Evolutionary conservation across 2,329 filamentous ascomycete genomes (phyloP).

Genomic region (Ophiocordyceps sinensis): DNA sequence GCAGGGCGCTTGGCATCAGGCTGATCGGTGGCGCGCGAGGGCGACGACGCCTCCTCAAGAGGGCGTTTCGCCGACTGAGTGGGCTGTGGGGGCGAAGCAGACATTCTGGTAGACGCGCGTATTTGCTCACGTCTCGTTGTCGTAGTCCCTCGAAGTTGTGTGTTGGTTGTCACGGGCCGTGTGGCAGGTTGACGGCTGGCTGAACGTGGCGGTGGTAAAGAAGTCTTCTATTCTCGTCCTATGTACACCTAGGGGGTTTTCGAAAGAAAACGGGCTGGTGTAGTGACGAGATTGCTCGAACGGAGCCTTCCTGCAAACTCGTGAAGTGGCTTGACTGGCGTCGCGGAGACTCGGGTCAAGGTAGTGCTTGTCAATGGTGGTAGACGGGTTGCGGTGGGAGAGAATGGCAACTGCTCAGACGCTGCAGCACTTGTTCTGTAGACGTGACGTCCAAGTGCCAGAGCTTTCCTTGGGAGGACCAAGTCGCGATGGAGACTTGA

Average conservation of each 20-base stretch:
- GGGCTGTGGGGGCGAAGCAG: conserved; percentile 50
- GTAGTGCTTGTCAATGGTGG: conserved; percentile 7
- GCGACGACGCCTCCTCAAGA: conserved; percentile 91
- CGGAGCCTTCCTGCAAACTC: conserved; percentile 26
- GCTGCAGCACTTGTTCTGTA: conserved; percentile 15
- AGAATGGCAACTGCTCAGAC: conserved; percentile 9
- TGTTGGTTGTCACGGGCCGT: background rate
- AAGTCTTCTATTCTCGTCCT: conserved; percentile 31
- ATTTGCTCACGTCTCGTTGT: background rate
- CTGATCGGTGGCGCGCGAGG: conserved; percentile 79
- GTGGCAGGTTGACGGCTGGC: background rate
- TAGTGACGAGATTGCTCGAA: conserved; percentile 33
- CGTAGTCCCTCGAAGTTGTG: background rate
- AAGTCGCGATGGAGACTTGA: conserved; percentile 10
- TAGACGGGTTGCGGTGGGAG: conserved; percentile 3
- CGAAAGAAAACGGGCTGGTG: conserved; percentile 93
- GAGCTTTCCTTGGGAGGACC: conserved; percentile 2
- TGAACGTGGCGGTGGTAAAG: conserved; percentile 12
- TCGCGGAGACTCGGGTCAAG: conserved; percentile 12
- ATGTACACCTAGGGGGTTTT: conserved; percentile 77
- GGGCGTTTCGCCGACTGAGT: conserved; percentile 77
- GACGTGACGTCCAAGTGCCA: conserved; percentile 3
- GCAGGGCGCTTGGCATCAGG: conserved; percentile 95
- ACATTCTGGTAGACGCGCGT: conserved; percentile 42
- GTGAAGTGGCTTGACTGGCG: conserved; percentile 21